Evolutionary conservation across 2,329 filamentous ascomycete species (phyloP), one percentile per base, ranked within the genome.

Genomic region (Paecilomyces sp.): DNA sequence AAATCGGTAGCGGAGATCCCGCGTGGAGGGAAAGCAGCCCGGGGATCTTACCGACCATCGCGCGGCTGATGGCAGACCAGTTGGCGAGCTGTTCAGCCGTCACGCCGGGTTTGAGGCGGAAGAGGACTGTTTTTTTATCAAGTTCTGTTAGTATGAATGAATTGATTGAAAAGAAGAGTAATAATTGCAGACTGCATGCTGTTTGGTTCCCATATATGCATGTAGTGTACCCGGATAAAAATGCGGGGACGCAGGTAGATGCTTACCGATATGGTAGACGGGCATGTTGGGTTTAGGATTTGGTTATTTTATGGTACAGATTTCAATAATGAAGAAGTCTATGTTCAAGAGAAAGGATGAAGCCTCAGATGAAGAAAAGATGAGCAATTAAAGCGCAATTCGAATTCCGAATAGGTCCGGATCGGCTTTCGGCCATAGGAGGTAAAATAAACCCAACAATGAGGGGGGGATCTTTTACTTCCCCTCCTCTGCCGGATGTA

Each of bases 1-100:
- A 77, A 25, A 75, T 72, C 0, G 74, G 68, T 22, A 79, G 62
- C 3, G 78, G 77, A 7, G 64, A 61, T 36, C 70, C 70, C 22
- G 71, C 63, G 60, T 78, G 68, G 4, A 79, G 58, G 51, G 73
- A 75, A 8, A 70, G 25, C 47, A 79, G 64, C 12, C 76, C 63
- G 6, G 77, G 77, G 58, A 80, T 72, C 57, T 78, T 68, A 2
- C 76, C 75, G 24, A 77, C 72, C 75, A 79, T 78, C 2, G 59
- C 67, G 58, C 72, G 70, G 13, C 67, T 69, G 22, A 63, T 63
- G 6, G 66, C 57, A 1, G 62, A 62, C 70, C 73, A 78, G 34
- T 66, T 63, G 12, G 68, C 57, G 3, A 78, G 24, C 61, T 76
- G 70, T 6, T 67, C 65, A 12, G 67, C 63, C 0, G 72, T 72